Conservation (phyloP, 495 filamentous ascomycete species). For the Elaphomyces granulatus region DNA sequence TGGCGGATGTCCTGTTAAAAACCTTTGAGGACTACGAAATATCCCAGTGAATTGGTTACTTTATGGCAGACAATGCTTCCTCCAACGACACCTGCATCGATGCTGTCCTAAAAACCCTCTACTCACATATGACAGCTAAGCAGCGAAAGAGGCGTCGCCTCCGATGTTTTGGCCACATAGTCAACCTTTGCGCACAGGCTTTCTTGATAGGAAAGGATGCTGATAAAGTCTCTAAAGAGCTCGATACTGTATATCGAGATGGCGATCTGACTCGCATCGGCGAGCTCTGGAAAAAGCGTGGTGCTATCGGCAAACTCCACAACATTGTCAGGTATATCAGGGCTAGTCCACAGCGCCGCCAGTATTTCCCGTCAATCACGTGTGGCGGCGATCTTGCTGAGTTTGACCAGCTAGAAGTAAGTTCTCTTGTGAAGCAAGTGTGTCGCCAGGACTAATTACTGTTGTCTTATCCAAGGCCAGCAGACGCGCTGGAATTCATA, state of each 20-base stretch:
- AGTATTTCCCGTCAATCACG: not conserved
- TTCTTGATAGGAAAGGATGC: not conserved
- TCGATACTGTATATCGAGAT: not conserved
- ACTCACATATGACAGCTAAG: not conserved
- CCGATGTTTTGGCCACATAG: not conserved
- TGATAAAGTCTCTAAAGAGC: not conserved
- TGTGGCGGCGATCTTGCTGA: not conserved
- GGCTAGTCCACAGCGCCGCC: not conserved
- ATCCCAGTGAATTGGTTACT: not conserved
- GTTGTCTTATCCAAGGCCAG: not conserved
- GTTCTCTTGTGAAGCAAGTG: too few relatives aligned
- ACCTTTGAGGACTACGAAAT: constrained; percentile 3
- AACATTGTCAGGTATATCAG: not conserved
- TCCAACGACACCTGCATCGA: not conserved
- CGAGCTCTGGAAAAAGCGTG: not conserved
- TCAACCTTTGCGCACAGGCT: not conserved
- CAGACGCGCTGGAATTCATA: not conserved
- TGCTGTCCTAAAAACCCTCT: not conserved
- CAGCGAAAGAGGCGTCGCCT: not conserved
- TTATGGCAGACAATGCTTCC: constrained; percentile 1
- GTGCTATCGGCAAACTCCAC: not conserved
- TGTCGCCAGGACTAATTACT: too few relatives aligned
- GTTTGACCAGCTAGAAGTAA: not conserved
- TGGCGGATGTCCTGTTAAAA: not conserved
- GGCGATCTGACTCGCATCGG: not conserved